Base-by-base conservation (phyloP, 257 asterid species). In the Haberlea rhodopensis region DNA sequence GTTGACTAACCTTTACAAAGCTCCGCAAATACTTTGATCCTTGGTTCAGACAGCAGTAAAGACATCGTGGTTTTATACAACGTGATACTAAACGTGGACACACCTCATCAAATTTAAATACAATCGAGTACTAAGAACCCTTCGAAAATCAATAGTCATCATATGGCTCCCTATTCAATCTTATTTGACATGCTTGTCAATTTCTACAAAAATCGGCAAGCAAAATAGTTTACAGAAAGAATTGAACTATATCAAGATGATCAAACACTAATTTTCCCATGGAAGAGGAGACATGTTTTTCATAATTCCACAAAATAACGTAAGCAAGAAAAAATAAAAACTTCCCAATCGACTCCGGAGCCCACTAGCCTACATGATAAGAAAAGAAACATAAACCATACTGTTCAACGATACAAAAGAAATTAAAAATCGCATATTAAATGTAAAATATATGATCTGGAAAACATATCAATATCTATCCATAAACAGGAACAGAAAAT, bases 101-200 rank as follows among this genome's bases (percentile, higher is more conserved):
- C 13, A 13, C 13, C 0, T 32, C 62, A 49, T 49, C 55, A 48
- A 40, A 19, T 37, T 59, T 48, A 43, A 55, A 5, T 57, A 65
- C 34, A 31, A 57, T 53, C 67, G 11, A 49, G 53, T 34, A 67
- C 64, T 16, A 5, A 62, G 25, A 22, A 53, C 62, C 28, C 45
- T 48, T 26, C 45, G 16, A 53, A n/a, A 18, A 53, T 19, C 34
- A 16, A 20, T 9, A 64, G 29, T 31, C 21, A 25, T 29, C 52
- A 7, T 7, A 29, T 8, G 6, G 8, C 29, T 15, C 29, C 29
- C 20, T 24, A 6, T 19, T 16, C 58, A 67, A 9, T 29, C 9
- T 29, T 29, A 5, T 29, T 1, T 27, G 5, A 26, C 6, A 26
- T 29, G 1, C 19, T 8, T n/a, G 28, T 37, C 19, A 19, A 28